phyloP scores from a whole-genome alignment of 768 basidiomycete genomes.

The Pholiota molesta region DNA sequence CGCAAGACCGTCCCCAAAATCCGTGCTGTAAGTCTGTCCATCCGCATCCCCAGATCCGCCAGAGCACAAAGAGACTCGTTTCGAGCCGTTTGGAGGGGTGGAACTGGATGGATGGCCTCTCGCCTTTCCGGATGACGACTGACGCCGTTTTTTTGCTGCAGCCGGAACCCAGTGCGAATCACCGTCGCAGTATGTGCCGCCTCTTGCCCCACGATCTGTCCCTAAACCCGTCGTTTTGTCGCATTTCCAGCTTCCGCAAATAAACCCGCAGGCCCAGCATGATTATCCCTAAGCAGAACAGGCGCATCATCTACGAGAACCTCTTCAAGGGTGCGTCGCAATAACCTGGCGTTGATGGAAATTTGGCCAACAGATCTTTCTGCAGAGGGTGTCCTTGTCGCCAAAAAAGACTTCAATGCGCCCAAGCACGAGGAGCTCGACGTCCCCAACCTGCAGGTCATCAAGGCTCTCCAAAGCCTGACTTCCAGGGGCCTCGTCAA shows the following conservation, averaged over 20 bases:
- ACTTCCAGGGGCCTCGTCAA: slow-evolving; percentile 87
- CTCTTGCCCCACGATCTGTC: not conserved
- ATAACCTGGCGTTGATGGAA: not conserved
- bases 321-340: slow-evolving; percentile 92
- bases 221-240: slow-evolving; percentile 6
- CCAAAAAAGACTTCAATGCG: slow-evolving; percentile 98
- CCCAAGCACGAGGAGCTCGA: slow-evolving; percentile 93
- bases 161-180: slow-evolving; percentile 44
- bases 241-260: slow-evolving; percentile 32
- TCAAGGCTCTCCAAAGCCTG: slow-evolving; percentile 72
- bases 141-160: slow-evolving; percentile 27
- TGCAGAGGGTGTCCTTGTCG: slow-evolving; percentile 96
- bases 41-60: slow-evolving; percentile 18
- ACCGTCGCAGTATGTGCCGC: slow-evolving; percentile 39
- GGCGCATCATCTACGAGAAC: slow-evolving; percentile 96
- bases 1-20: slow-evolving; percentile 41
- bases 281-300: slow-evolving; percentile 96
- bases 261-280: slow-evolving; percentile 59
- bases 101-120: slow-evolving; percentile 41
- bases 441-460: slow-evolving; percentile 70
- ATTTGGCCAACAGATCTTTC: slow-evolving; percentile 3
- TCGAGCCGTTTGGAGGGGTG: slow-evolving; percentile 27
- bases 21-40: slow-evolving; percentile 41
- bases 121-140: slow-evolving; percentile 39
- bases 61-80: slow-evolving; percentile 25